phyloP scores from a whole-genome alignment of 768 basidiomycete species.

The Mycena belliarum region DNA sequence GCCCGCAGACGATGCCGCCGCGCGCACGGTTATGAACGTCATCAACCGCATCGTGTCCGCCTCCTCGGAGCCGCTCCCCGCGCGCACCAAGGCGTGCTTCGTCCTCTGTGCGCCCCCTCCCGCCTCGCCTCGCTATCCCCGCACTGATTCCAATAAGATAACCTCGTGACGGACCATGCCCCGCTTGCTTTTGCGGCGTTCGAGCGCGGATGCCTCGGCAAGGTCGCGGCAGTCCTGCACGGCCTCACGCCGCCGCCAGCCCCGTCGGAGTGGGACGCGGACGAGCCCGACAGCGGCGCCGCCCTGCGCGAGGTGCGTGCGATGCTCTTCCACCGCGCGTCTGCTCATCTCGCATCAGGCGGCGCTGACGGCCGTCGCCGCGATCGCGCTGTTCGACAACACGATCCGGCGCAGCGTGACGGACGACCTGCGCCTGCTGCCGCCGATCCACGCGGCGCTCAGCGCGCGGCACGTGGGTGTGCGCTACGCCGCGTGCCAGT shows the following conservation, averaged over 20 bases:
- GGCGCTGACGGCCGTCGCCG: slow-evolving; percentile 69
- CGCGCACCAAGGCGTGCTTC: slow-evolving; percentile 70
- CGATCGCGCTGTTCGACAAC: slow-evolving; percentile 71
- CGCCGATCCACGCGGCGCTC: slow-evolving; percentile 53
- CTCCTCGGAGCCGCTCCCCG: slow-evolving; percentile 40
- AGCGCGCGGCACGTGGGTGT: slow-evolving; percentile 69
- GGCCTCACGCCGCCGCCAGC: slow-evolving; percentile 50
- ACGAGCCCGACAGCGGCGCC: slow-evolving; percentile 61
- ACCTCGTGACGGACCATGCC: slow-evolving; percentile 72
- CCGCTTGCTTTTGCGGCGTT: slow-evolving; percentile 66
- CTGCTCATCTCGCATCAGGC: slow-evolving; percentile 44
- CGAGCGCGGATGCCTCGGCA: slow-evolving; percentile 65
- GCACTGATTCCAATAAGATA: slow-evolving; percentile 36
- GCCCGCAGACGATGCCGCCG: slow-evolving; percentile 43
- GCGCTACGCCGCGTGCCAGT: slow-evolving; percentile 86
- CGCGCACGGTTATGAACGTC: slow-evolving; percentile 68
- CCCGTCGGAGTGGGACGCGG: slow-evolving; percentile 59
- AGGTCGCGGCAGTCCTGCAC: slow-evolving; percentile 35
- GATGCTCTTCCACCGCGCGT: too few relatives aligned
- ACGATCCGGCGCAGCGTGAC: slow-evolving; percentile 71
- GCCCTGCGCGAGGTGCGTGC: slow-evolving; percentile 60
- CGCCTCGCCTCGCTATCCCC: background rate
- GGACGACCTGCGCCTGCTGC: slow-evolving; percentile 52
- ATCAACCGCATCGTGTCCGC: slow-evolving; percentile 60
- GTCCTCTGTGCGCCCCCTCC: slow-evolving; percentile 58